Conservation (phyloP, 805 yeast genomes). For the Myxozyma mucilagina region DNA sequence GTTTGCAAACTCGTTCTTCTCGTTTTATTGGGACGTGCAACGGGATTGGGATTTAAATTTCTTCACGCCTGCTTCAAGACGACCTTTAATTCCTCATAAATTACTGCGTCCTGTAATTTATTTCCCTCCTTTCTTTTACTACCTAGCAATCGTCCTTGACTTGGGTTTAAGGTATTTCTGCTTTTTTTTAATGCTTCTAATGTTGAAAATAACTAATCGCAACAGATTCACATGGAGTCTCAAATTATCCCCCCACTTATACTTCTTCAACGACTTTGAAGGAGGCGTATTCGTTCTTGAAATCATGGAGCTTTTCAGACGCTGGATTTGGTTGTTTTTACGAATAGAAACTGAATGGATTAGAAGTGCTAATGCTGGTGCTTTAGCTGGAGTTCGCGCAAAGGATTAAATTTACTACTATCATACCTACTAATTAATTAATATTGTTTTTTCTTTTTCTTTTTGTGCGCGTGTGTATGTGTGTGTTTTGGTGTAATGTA, state of each 20-base stretch:
- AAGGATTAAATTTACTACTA: background rate
- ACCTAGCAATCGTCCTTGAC: conserved; percentile 59
- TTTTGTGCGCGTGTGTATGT: background rate
- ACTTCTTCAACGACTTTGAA: conserved; percentile 42
- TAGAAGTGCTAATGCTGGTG: conserved; percentile 13
- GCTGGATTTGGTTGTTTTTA: conserved; percentile 88
- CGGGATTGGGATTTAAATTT: conserved; percentile 83
- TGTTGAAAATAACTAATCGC: background rate
- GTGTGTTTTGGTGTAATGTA: background rate
- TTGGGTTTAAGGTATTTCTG: conserved; percentile 45
- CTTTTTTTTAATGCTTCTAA: too few relatives aligned
- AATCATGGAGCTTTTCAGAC: conserved; percentile 70
- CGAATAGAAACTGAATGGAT: conserved; percentile 77
- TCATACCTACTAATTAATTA: background rate
- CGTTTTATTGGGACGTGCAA: conserved; percentile 85
- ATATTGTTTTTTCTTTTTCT: background rate
- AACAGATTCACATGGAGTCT: conserved; percentile 73
- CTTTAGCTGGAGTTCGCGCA: conserved; percentile 7
- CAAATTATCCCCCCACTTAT: conserved; percentile 47
- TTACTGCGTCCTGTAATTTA: conserved; percentile 36
- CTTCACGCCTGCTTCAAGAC: conserved; percentile 40
- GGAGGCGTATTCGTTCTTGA: conserved; percentile 69
- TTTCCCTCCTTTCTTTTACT: conserved; percentile 48
- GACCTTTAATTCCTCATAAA: background rate
- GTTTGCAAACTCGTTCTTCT: conserved; percentile 68